Percentiles rank a stretch among this genome's conserved stretches.
Conservation (phyloP, 331 rosid genomes). For the Malus hybrid region DNA sequence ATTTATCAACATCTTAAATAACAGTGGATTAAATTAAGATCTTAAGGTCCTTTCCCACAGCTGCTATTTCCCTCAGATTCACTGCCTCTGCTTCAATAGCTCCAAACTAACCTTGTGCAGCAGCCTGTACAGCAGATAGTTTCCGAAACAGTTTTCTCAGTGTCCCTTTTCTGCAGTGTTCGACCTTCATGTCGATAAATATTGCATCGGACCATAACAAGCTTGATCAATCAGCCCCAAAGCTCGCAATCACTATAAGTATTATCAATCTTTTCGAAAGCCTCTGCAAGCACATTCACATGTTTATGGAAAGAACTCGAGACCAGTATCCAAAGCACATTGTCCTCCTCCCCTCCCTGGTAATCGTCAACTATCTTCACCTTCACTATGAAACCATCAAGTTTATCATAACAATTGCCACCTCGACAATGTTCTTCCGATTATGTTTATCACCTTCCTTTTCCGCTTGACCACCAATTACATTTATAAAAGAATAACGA, state of each 20-base stretch:
- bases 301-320: too few relatives aligned
- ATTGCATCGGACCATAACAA: background rate
- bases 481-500: conserved; percentile 27
- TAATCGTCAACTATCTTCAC: conserved; percentile 52
- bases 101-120: too few relatives aligned
- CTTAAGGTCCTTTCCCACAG: background rate
- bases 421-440: conserved; percentile 25
- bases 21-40: background rate
- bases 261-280: background rate
- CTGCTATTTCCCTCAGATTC: background rate
- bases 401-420: conserved; percentile 15
- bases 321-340: too few relatives aligned
- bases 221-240: background rate
- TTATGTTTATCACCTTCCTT: conserved; percentile 27
- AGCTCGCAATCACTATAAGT: background rate
- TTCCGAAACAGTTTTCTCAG: too few relatives aligned
- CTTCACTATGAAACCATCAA: conserved; percentile 35
- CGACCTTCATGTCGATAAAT: too few relatives aligned
- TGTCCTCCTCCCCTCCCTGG: conserved; percentile 58
- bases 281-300: background rate
- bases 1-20: too few relatives aligned
- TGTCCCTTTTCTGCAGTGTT: too few relatives aligned
- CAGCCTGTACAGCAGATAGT: too few relatives aligned
- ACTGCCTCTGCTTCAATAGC: background rate
- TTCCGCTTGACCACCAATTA: conserved; percentile 26